Conservation (phyloP, 2,329 filamentous ascomycete species). For the Albifimbria verrucaria region DNA sequence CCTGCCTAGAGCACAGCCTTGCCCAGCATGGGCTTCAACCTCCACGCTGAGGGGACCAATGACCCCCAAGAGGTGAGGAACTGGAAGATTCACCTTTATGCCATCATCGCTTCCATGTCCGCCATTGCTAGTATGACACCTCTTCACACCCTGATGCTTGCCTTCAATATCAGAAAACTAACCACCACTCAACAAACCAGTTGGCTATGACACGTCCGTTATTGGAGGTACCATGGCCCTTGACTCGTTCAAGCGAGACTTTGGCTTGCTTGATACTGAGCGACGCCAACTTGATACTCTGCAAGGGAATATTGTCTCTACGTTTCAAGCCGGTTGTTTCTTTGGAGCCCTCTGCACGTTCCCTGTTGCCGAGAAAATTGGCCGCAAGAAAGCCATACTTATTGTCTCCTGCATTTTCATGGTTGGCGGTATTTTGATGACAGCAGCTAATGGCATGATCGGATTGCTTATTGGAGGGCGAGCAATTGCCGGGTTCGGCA, state of each 20-base stretch:
- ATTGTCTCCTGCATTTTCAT: constrained; percentile 36
- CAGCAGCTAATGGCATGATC: constrained; percentile 20
- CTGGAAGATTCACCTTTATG: constrained; percentile 22
- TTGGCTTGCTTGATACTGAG: neutral
- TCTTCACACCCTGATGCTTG: too few relatives aligned
- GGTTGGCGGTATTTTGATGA: constrained; percentile 25
- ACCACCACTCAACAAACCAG: neutral
- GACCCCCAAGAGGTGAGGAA: constrained; percentile 19
- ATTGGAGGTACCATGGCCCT: constrained; percentile 5
- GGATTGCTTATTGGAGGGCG: constrained; percentile 39
- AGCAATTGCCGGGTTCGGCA: constrained; percentile 43
- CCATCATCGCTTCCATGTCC: constrained; percentile 23
- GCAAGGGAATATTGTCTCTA: constrained; percentile 11
- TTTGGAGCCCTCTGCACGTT: constrained; percentile 31
- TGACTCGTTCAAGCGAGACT: constrained; percentile 1
- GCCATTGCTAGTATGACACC: constrained; percentile 18
- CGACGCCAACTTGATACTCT: constrained; percentile 1
- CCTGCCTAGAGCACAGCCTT: too few relatives aligned
- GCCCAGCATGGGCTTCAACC: constrained; percentile 17
- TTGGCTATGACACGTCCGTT: constrained; percentile 9
- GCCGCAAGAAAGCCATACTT: constrained; percentile 41
- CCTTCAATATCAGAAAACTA: too few relatives aligned
- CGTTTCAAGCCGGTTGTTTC: constrained; percentile 30
- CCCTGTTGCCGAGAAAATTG: constrained; percentile 40
- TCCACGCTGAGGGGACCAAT: constrained; percentile 6